Evolutionary conservation across 2,329 filamentous ascomycete species (phyloP), one percentile per base, ranked within the genome.

Genomic region (Colletotrichum filicis): DNA sequence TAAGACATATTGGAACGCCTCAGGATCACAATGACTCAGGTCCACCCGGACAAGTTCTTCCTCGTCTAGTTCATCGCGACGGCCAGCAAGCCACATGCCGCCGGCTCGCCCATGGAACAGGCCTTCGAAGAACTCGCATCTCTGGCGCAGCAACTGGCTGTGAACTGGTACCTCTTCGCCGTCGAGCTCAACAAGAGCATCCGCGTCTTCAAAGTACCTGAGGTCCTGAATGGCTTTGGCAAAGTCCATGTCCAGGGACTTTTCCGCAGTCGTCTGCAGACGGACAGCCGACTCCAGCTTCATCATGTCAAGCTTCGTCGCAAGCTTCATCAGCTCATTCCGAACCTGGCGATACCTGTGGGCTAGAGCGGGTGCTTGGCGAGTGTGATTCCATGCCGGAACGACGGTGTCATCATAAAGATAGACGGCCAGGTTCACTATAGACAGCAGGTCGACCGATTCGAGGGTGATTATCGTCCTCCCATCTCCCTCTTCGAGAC

Each of bases 81-180:
- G 90, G 37, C 89, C 89, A 61, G 92, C 88, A 24, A 99, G 87
- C 97, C 97, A 99, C 76, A 90, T 90, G 0, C 97, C 97, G 53
- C 89, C 89, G 8, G 97, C 94, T 56, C 95, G 92, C n/a, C 97
- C 97, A 77, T 94, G 88, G 81, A 98, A 98, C 56, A 99, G 87
- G 1, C 93, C 94, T 75, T 96, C 87, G 76, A 99, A 99, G 87
- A 98, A 99, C 0, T 95, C 95, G 77, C 95, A 98, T 76, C 97
- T 88, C 78, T 92, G 92, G 76, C 95, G 95, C 46, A 98, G 81
- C 4, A 98, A 82, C 5, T 92, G 87, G 75, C 94, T 96, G 78
- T 99, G 97, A 1, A 93, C 92, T 16, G 86, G 85, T 42, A 95
- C 84, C 32, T 92, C 92, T n/a, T 90, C 89, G 26, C 92, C 93